Base-by-base conservation (phyloP, 768 basidiomycete species). In the Amanita phalloides region DNA sequence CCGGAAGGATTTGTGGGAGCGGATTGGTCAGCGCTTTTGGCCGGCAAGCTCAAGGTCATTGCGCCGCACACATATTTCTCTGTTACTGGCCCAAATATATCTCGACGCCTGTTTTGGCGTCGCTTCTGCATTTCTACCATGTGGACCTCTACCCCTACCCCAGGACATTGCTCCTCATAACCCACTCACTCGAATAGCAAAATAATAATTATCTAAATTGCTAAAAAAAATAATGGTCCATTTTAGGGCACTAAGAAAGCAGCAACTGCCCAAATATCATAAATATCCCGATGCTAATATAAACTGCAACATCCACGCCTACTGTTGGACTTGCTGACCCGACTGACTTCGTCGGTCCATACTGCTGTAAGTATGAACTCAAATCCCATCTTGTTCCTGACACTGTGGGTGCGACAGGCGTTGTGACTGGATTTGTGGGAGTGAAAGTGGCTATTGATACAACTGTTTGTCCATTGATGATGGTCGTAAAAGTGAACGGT, bases 401-500 rank as follows among this genome's bases (percentile, higher is more conserved):
- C 1, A 59, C 57, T 2, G 60, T 50, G 14, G 63, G 45, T 17
- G 54, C 58, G 6, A 64, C 53, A 1, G 56, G 53, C 1, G 56
- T 56, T 2, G 69, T 70, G 2, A 61, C 54, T 3, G 66, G 66
- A 49, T 64, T 69, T 7, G 72, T 72, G 2, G 73, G 73, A 6
- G 66, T 70, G 54, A 74, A 75, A 17, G 55, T 62, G 48, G 68
- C 72, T 6, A 58, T 56, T n/a, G 71, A 23, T 5, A 58, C 62
- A 10, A 53, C 62, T 2, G 68, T 67, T 23, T 64, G 66, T 25
- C 72, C 71, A 48, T 61, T 57, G 25, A 73, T 56, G 35, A 72
- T 66, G 0, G 78, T 80, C 28, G 76, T 78, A 55, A 78, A 79
- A 1, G 62, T 62, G 59, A 68, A 80, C 0, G 75, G 75, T 0